Evolutionary conservation across 2,329 filamentous ascomycete species (phyloP).

Genomic region (Arthrocladium fulminans): DNA sequence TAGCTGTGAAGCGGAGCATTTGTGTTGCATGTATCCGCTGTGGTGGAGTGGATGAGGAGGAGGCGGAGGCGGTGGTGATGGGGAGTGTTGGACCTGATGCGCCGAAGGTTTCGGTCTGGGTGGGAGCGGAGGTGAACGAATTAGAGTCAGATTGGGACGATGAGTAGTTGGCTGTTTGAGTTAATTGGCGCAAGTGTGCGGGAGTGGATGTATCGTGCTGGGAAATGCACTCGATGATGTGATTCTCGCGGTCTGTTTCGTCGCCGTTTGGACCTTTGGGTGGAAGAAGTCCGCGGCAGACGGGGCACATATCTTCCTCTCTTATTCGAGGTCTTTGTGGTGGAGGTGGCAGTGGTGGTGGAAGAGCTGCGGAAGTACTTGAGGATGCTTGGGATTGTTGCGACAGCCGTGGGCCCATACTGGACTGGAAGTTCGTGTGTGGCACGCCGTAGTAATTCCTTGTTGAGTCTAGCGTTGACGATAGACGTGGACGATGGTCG

Average conservation of each 20-base stretch:
- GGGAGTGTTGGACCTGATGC: constrained; percentile 14
- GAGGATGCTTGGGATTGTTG: constrained; percentile 1
- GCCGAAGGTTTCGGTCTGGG: constrained; percentile 5
- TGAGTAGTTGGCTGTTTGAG: constrained; percentile 6
- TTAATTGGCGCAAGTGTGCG: too few relatives aligned
- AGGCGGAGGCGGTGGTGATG: constrained; percentile 8
- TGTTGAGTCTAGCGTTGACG: constrained; percentile 3
- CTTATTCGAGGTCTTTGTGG: constrained; percentile 22
- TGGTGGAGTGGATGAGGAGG: constrained; percentile 9
- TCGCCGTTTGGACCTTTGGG: constrained; percentile 30
- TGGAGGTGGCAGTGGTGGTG: background rate
- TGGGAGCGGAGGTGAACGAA: constrained; percentile 8
- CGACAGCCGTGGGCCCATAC: constrained; percentile 8
- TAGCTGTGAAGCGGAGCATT: constrained; percentile 46
- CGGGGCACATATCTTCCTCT: constrained; percentile 40
- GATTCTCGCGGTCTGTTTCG: constrained; percentile 35
- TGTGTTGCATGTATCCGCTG: constrained; percentile 25
- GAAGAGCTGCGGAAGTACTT: background rate
- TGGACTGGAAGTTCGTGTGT: constrained; percentile 6
- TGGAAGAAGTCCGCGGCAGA: constrained; percentile 36
- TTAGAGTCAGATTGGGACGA: constrained; percentile 10
- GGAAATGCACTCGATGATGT: constrained; percentile 37
- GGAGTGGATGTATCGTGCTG: constrained; percentile 25
- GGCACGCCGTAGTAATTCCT: constrained; percentile 4
- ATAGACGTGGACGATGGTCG: background rate